Conservation (phyloP, 2,329 filamentous ascomycete genomes). For the Metarhizium guizhouense region DNA sequence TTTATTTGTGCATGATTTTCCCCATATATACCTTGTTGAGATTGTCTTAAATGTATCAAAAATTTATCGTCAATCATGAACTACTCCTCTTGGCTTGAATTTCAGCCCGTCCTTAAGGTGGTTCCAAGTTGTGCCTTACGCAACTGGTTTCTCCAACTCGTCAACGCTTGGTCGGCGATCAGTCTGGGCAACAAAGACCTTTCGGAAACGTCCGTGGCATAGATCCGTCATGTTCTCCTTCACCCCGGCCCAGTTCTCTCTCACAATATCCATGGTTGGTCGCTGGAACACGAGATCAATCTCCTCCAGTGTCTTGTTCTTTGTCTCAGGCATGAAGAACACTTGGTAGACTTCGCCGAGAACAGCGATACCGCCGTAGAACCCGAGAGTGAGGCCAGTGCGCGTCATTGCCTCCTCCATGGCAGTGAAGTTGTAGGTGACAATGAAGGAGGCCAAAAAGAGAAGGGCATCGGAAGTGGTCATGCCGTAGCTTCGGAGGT, state of each 20-base stretch:
- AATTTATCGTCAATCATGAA: not conserved
- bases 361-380: conserved; percentile 66
- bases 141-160: conserved; percentile 5
- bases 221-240: conserved; percentile 21
- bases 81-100: not conserved
- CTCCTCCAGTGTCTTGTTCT: conserved; percentile 59
- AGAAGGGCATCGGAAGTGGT: conserved; percentile 58
- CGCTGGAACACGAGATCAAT: conserved; percentile 59
- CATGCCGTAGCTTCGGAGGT: conserved; percentile 66
- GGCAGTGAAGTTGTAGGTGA: conserved; percentile 65
- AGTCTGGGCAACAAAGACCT: conserved; percentile 15
- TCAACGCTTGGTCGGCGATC: conserved; percentile 7
- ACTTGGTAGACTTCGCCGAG: conserved; percentile 65
- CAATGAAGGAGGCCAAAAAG: conserved; percentile 63
- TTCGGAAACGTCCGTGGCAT: conserved; percentile 12
- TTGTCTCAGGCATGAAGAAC: conserved; percentile 69
- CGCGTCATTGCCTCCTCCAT: conserved; percentile 61
- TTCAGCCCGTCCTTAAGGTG: not conserved
- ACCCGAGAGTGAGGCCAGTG: conserved; percentile 59
- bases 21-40: too few species aligned
- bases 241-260: conserved; percentile 39
- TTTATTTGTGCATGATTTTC: too few species aligned
- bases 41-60: too few species aligned
- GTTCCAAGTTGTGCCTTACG: not conserved
- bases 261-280: conserved; percentile 54